Percentiles rank a stretch among this genome's conserved stretches.
phyloP scores from a whole-genome alignment of 2,329 filamentous ascomycete genomes.

The Emergomyces orientalis region DNA sequence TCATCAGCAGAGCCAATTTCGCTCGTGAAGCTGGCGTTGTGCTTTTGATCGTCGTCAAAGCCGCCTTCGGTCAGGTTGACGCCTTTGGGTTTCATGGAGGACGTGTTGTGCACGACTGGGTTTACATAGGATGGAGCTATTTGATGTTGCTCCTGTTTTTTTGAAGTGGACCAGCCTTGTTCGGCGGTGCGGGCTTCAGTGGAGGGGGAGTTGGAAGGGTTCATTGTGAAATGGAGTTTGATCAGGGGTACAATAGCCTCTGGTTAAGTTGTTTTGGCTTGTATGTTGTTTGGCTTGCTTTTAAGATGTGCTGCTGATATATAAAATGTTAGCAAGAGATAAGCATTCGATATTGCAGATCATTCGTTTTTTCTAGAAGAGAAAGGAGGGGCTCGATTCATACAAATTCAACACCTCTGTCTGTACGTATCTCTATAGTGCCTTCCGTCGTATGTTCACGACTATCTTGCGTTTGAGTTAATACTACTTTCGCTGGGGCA shows the following conservation, averaged over 20 bases:
- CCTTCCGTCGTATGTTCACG: too few relatives aligned
- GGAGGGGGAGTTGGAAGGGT: constrained; percentile 12
- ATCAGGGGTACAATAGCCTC: neutral
- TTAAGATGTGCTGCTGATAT: neutral
- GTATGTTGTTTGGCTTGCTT: neutral
- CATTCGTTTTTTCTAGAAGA: neutral
- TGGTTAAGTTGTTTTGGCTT: neutral
- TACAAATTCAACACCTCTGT: neutral
- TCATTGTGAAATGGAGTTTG: neutral
- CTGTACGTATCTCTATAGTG: too few relatives aligned
- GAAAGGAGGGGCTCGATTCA: neutral
- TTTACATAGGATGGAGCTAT: constrained; percentile 33
- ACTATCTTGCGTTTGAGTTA: neutral
- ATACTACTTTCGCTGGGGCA: neutral
- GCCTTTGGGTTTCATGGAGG: constrained; percentile 42
- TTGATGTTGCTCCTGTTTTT: constrained; percentile 20
- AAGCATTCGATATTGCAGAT: neutral
- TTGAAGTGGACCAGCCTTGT: constrained; percentile 21
- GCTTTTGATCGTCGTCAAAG: constrained; percentile 32
- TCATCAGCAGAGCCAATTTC: constrained; percentile 49
- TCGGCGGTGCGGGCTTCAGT: constrained; percentile 17
- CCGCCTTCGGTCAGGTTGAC: constrained; percentile 43
- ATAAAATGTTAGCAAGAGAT: neutral
- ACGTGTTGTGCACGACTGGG: constrained; percentile 21
- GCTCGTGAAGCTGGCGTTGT: constrained; percentile 43